Base-by-base conservation (phyloP, 2,329 filamentous ascomycete species). In the Arthrobotrys sphaeroides region DNA sequence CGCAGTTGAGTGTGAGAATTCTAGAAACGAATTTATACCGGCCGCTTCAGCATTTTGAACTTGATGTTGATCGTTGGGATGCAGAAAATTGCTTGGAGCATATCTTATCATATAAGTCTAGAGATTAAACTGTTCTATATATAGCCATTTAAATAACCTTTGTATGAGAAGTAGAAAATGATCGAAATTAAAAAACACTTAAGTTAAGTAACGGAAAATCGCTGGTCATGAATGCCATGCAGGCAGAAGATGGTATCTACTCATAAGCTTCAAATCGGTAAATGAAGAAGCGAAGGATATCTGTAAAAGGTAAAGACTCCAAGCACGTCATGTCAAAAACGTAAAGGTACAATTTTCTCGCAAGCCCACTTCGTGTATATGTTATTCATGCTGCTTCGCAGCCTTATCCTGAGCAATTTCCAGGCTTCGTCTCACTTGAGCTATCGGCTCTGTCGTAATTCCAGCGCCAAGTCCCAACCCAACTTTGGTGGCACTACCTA, bases 371-470 rank as follows among this genome's bases (percentile, higher is more conserved):
- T n/a, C 24, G 28, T 55, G 16, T 20, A 10, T 33, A 10, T 33
- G 10, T 45, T 28, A 51, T 36, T 53, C 43, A 43, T 45, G 40
- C n/a, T 57, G 28, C 24, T 66, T 73, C 42, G 9, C 51, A 9
- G 60, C 42, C 18, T 40, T 42, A 1, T 67, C 55, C n/a, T 38
- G 47, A 10, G 55, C 45, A 16, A 20, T 45, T 24, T 74, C 70
- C 28, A 74, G 43, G 22, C 62, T 74, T 36, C 61, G 33, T 28
- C 55, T 68, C 5, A 53, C 70, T 10, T 67, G 70, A 16, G 49
- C 16, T 0, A 42, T 68, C 28, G 62, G 55, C 22, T 62, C 45
- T 16, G 47, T 40, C 5, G 24, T n/a, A 3, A 26, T 18, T 7
- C 49, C 51, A 26, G 28, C 18, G 22, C 36, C 53, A 59, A 74